Evolutionary conservation across 805 yeast species (phyloP).

Genomic region (Naumovozyma dairenensis): DNA sequence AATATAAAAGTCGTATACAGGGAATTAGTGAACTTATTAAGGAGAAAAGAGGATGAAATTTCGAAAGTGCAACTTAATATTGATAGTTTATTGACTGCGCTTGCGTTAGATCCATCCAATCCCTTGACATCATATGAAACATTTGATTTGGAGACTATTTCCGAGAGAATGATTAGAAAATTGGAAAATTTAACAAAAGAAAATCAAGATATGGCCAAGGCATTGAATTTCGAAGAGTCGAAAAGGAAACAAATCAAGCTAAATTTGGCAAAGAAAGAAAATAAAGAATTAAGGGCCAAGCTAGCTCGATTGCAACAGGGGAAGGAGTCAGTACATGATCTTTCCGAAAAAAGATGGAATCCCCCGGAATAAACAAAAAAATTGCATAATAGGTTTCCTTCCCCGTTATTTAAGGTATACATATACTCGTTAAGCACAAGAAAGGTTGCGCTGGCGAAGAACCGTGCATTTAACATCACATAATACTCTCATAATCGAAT

Average conservation of each 20-base stretch:
- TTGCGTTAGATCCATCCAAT: conserved; percentile 41
- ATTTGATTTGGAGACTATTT: conserved; percentile 63
- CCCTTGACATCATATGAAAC: conserved; percentile 43
- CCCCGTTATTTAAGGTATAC: too few species aligned
- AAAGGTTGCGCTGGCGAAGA: too few species aligned
- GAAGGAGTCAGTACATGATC: too few species aligned
- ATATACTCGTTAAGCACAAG: too few species aligned
- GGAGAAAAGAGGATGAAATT: not conserved
- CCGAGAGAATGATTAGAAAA: conserved; percentile 61
- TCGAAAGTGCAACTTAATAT: not conserved
- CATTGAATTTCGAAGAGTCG: conserved; percentile 67
- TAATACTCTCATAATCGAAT: too few species aligned
- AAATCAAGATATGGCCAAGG: conserved; percentile 57
- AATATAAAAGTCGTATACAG: too few species aligned
- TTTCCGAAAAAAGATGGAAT: too few species aligned
- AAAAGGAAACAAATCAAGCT: conserved; percentile 62
- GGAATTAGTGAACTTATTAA: too few species aligned
- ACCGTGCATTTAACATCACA: too few species aligned
- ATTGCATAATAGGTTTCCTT: too few species aligned
- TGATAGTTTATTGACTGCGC: conserved; percentile 52
- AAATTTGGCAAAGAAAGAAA: conserved; percentile 46
- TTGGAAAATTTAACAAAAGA: conserved; percentile 53
- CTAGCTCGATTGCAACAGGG: conserved; percentile 6
- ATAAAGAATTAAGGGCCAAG: conserved; percentile 34
- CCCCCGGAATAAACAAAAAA: too few species aligned